Percentiles rank a stretch among this genome's conserved stretches.
Evolutionary conservation across 352 stramenopile genomes (phyloP).

Genomic region (Peronospora destructor): DNA sequence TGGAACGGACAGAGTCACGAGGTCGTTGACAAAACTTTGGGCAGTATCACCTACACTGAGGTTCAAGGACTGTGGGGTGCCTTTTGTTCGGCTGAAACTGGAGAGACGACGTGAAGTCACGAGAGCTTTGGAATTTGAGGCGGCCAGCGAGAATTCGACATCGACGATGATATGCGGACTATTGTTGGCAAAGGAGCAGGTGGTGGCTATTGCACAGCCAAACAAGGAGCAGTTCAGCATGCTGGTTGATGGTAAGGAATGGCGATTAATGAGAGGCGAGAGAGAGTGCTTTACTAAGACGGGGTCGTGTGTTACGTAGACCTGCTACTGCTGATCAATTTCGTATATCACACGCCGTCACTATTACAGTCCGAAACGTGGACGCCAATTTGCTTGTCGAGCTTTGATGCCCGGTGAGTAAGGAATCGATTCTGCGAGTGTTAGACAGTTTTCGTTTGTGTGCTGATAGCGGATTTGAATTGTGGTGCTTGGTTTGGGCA

Average conservation of each 20-base stretch:
- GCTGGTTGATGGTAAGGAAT: slow-evolving; percentile 44
- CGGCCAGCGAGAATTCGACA: slow-evolving; percentile 14
- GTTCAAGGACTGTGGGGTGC: slow-evolving; percentile 41
- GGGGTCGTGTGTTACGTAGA: slow-evolving; percentile 27
- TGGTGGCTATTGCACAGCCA: slow-evolving; percentile 53
- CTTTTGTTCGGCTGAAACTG: slow-evolving; percentile 41
- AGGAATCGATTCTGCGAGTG: not conserved
- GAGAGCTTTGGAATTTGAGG: slow-evolving; percentile 42
- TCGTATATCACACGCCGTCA: slow-evolving; percentile 65
- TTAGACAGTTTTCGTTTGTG: not conserved
- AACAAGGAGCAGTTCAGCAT: slow-evolving; percentile 60
- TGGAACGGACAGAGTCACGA: slow-evolving; percentile 50
- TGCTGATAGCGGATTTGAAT: not conserved
- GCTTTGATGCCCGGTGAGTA: slow-evolving; percentile 58
- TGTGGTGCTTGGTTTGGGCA: slow-evolving; percentile 8
- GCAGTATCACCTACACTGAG: slow-evolving; percentile 27
- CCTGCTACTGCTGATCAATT: slow-evolving; percentile 57
- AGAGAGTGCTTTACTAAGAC: not conserved
- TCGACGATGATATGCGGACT: slow-evolving; percentile 55
- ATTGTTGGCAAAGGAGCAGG: slow-evolving; percentile 36
- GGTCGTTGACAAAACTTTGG: slow-evolving; percentile 40
- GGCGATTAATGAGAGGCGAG: not conserved
- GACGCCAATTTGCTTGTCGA: slow-evolving; percentile 59
- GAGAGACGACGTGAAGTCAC: slow-evolving; percentile 38
- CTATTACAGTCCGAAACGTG: slow-evolving; percentile 60